Percentiles rank a stretch among this genome's conserved stretches.
These are phyloP conservation scores for Inga laurina DNA, from an alignment of 306 rosid genomes.

Conservation along the genomic window DNA sequence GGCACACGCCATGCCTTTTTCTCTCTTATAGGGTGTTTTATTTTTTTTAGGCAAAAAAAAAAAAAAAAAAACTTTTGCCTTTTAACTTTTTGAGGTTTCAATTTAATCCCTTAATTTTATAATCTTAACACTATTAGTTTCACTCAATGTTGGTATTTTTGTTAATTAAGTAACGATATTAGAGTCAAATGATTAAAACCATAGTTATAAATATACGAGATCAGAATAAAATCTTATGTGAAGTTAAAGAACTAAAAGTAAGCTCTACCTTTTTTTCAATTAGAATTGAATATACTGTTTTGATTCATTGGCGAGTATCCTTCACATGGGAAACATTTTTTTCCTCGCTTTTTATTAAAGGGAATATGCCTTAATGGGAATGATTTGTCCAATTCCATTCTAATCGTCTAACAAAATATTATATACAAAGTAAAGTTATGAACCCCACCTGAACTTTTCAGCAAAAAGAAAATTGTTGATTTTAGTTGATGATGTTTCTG, in stretches of 20 bases:
- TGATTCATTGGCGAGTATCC: background rate
- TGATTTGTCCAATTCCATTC: background rate
- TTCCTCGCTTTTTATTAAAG: background rate
- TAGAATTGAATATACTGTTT: background rate
- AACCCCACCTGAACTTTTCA: conserved; percentile 55
- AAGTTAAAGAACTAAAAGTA: no score
- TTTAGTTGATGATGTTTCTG: conserved; percentile 26
- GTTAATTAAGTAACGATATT: no score
- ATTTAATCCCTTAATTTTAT: no score
- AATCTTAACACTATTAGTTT: no score
- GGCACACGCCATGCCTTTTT: background rate
- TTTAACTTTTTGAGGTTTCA: no score
- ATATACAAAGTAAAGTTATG: background rate
- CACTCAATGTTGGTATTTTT: no score
- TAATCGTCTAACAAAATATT: background rate
- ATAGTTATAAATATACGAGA: no score
- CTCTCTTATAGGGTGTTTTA: background rate
- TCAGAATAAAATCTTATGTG: no score
- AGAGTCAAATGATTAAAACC: no score
- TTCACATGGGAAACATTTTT: background rate
- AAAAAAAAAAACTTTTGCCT: no score
- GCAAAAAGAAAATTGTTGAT: conserved; percentile 44
- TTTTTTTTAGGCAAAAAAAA: no score
- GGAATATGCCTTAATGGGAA: background rate
- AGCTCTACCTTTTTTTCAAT: background rate